Percentiles rank a stretch among this genome's conserved stretches.
Evolutionary conservation across 352 stramenopile genomes (phyloP).

Genomic region (Phytophthora palmivora): DNA sequence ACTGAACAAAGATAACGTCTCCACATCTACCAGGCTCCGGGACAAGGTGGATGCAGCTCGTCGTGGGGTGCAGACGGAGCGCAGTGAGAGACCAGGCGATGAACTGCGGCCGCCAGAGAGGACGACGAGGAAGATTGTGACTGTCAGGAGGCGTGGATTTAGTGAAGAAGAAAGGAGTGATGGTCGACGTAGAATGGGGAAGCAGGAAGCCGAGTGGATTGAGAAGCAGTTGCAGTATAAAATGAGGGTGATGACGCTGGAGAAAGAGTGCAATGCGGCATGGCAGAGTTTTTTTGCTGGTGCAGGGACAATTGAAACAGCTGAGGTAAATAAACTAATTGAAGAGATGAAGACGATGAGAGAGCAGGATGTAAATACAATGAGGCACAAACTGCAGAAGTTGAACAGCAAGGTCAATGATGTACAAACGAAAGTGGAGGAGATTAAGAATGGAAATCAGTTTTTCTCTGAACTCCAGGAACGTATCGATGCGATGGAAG

Average conservation of each 20-base stretch:
- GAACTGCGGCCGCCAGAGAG: constrained; percentile 1
- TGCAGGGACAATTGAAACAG: constrained; percentile 14
- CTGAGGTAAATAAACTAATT: constrained; percentile 52
- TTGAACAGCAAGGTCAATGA: constrained; percentile 38
- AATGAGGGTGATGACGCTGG: constrained; percentile 42
- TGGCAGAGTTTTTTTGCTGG: constrained; percentile 63
- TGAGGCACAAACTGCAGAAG: constrained; percentile 46
- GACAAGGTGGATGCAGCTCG: constrained; percentile 53
- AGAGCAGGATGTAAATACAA: constrained; percentile 33
- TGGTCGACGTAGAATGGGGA: constrained; percentile 35
- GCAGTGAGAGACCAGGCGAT: constrained; percentile 31
- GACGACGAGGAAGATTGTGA: constrained; percentile 38
- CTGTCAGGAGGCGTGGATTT: constrained; percentile 39
- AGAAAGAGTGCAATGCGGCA: constrained; percentile 60
- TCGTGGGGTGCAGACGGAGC: constrained; percentile 56
- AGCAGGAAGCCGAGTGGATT: constrained; percentile 59
- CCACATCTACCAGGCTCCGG: constrained; percentile 37
- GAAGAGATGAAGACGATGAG: constrained; percentile 46
- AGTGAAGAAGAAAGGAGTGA: constrained; percentile 3
- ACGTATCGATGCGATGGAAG: constrained; percentile 61
- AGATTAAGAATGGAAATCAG: constrained; percentile 53
- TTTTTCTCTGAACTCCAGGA: constrained; percentile 61
- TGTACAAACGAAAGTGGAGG: constrained; percentile 51
- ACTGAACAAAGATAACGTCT: constrained; percentile 12
- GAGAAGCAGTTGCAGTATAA: constrained; percentile 71